phyloP scores from a whole-genome alignment of 176 grass and related monocot species.

The Aegilops longissima region DNA sequence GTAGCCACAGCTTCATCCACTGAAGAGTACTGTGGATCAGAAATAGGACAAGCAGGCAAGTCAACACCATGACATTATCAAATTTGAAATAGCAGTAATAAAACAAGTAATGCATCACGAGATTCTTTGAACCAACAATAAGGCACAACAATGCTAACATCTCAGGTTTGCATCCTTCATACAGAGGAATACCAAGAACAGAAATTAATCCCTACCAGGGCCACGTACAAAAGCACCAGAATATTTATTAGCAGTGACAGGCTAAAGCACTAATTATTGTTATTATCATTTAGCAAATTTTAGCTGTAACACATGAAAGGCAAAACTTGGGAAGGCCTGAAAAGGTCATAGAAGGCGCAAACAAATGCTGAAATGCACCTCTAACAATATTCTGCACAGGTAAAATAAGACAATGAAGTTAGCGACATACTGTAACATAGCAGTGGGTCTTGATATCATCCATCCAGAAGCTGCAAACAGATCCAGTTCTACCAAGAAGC shows the following conservation, averaged over 20 bases:
- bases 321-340: neutral
- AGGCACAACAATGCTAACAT: neutral
- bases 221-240: neutral
- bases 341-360: neutral
- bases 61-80: conserved; percentile 6
- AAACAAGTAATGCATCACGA: neutral
- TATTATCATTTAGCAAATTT: neutral
- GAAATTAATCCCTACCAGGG: neutral
- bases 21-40: conserved; percentile 56
- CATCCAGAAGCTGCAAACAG: conserved; percentile 84
- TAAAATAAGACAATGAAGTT: neutral
- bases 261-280: neutral
- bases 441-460: conserved; percentile 92
- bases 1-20: conserved; percentile 76
- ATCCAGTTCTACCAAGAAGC: conserved; percentile 76
- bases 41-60: neutral
- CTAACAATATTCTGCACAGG: neutral
- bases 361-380: conserved; percentile 7
- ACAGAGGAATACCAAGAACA: neutral
- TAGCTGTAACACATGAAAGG: conserved; percentile 10
- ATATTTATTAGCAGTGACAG: neutral
- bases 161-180: neutral
- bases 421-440: conserved; percentile 71
- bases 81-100: conserved; percentile 8
- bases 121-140: neutral